Percentiles rank a stretch among this genome's conserved stretches.
Evolutionary conservation across 345 rosid species (phyloP).

Genomic region (Euphorbia lathyris): DNA sequence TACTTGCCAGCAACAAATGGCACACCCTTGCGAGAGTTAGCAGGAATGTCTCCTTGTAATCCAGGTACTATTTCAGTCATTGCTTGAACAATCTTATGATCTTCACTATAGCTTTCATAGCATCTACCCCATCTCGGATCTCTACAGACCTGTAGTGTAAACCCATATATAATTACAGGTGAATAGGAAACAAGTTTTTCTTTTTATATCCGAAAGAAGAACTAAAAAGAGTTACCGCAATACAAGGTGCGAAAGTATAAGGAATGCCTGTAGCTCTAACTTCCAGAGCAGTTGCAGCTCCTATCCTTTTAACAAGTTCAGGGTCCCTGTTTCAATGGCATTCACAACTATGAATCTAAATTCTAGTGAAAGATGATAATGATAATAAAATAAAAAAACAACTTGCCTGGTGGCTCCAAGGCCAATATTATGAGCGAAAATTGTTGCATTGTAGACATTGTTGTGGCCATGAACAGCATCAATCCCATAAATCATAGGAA

Average conservation of each 20-base stretch:
- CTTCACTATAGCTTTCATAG: slow-evolving; percentile 92
- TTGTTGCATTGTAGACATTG: slow-evolving; percentile 70
- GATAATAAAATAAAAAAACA: not conserved
- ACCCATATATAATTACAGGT: too few relatives aligned
- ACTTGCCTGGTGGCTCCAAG: slow-evolving; percentile 69
- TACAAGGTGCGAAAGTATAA: slow-evolving; percentile 83
- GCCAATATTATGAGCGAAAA: slow-evolving; percentile 84
- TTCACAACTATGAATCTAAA: too few relatives aligned
- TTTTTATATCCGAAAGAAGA: too few relatives aligned
- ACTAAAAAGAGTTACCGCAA: slow-evolving; percentile 78
- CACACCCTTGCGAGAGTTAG: slow-evolving; percentile 42
- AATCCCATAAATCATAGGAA: slow-evolving; percentile 93
- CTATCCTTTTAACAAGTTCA: slow-evolving; percentile 66
- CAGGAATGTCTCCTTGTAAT: slow-evolving; percentile 77
- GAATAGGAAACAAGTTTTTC: too few relatives aligned
- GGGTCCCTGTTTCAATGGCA: slow-evolving; percentile 55
- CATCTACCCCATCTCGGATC: slow-evolving; percentile 99
- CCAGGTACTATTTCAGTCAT: slow-evolving; percentile 78
- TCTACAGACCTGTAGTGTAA: slow-evolving; percentile 66
- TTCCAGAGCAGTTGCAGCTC: slow-evolving; percentile 91
- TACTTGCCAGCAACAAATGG: slow-evolving; percentile 75
- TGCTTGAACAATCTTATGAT: slow-evolving; percentile 55
- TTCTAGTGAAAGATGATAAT: not conserved
- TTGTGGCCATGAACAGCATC: too few relatives aligned
- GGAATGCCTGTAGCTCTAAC: slow-evolving; percentile 79